phyloP scores from a whole-genome alignment of 75 land plant genomes.

The Picea sitchensis region DNA sequence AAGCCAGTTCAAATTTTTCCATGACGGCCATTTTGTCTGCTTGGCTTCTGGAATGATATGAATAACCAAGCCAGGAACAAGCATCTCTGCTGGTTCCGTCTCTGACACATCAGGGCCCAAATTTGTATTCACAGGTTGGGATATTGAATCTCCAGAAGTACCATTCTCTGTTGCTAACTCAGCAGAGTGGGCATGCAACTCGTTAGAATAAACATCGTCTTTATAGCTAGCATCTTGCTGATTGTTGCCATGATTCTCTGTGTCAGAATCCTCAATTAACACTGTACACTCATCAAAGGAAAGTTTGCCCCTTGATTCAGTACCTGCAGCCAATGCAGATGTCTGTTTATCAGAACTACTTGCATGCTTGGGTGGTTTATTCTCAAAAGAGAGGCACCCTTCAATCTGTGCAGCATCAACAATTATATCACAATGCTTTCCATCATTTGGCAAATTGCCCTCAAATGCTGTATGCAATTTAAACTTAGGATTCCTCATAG shows the following conservation, averaged over 20 bases:
- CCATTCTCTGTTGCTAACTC: conserved; percentile 18
- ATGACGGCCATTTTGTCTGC: conserved; percentile 16
- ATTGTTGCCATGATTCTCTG: neutral
- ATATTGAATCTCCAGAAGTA: conserved; percentile 21
- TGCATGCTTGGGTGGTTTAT: conserved; percentile 4
- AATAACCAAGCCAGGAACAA: conserved; percentile 76
- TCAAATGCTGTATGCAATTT: conserved; percentile 6
- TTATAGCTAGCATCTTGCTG: conserved; percentile 9
- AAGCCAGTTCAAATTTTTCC: conserved; percentile 25
- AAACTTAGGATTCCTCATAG: conserved; percentile 6
- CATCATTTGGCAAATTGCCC: conserved; percentile 1
- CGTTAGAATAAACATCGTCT: neutral
- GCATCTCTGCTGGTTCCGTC: conserved; percentile 56
- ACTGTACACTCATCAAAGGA: conserved; percentile 8
- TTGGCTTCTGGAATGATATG: conserved; percentile 55
- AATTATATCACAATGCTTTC: neutral
- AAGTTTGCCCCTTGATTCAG: neutral
- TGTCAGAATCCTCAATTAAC: conserved; percentile 5
- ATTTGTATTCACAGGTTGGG: conserved; percentile 23
- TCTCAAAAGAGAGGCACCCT: conserved; percentile 4
- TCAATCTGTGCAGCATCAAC: conserved; percentile 15
- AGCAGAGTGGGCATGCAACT: neutral
- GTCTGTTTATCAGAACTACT: conserved; percentile 14
- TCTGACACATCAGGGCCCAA: conserved; percentile 13
- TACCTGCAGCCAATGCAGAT: conserved; percentile 25